A percentile compares a stretch with the other conserved stretches of the same genome.
Evolutionary conservation across 768 basidiomycete species (phyloP).

Genomic region (Tubosaeta sp.): DNA sequence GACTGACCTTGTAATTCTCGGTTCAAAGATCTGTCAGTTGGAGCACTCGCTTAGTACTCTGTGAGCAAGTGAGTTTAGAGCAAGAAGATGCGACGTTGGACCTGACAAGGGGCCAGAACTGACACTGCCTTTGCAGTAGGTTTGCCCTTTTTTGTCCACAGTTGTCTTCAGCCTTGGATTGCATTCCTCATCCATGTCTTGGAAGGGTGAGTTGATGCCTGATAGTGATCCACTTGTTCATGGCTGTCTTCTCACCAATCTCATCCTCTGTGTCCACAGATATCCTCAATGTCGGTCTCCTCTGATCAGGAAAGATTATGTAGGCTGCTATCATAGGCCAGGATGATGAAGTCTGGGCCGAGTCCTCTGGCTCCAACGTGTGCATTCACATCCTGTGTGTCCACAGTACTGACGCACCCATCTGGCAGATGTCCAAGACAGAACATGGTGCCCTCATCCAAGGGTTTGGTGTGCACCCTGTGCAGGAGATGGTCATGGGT

Average conservation of each 20-base stretch:
- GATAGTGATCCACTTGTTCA: background rate
- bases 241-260: too few relatives aligned
- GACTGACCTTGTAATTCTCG: too few relatives aligned
- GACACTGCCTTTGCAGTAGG: background rate
- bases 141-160: background rate
- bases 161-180: background rate
- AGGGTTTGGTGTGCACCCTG: constrained; percentile 18
- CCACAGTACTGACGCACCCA: background rate
- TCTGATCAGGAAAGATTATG: constrained; percentile 68
- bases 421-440: constrained; percentile 17
- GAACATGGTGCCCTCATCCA: constrained; percentile 18
- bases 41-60: too few relatives aligned
- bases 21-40: too few relatives aligned
- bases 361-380: constrained; percentile 24
- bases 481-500: constrained; percentile 20
- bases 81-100: background rate
- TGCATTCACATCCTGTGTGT: constrained; percentile 11
- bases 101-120: background rate
- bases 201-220: constrained; percentile 22
- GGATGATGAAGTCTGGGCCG: constrained; percentile 31
- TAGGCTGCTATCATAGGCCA: constrained; percentile 54
- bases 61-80: too few relatives aligned
- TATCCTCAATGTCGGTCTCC: constrained; percentile 77
- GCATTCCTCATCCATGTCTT: constrained; percentile 17
- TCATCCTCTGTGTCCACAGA: constrained; percentile 36